Percentiles rank a stretch among this genome's conserved stretches.
Conservation (phyloP, 768 basidiomycete species). For the Strobilomyces dryophilus region DNA sequence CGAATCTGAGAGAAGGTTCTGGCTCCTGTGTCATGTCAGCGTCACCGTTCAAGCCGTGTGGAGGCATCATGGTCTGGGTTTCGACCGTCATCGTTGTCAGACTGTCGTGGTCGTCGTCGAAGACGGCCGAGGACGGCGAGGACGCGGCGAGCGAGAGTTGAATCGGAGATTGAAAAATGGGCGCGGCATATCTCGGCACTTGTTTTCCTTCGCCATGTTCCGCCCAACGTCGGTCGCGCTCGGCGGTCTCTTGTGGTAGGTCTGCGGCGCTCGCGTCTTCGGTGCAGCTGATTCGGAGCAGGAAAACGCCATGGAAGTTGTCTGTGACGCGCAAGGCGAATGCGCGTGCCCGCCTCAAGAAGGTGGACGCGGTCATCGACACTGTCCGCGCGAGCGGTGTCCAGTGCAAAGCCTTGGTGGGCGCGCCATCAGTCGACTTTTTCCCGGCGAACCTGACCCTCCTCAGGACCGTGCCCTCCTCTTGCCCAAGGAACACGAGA, state of each 20-base stretch:
- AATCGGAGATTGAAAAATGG: slow-evolving; percentile 27
- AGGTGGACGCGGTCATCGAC: slow-evolving; percentile 91
- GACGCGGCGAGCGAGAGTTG: background rate
- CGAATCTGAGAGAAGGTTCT: slow-evolving; percentile 47
- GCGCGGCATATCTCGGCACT: slow-evolving; percentile 23
- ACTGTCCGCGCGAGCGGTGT: slow-evolving; percentile 82
- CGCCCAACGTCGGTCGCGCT: slow-evolving; percentile 59
- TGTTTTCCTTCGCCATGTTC: slow-evolving; percentile 37
- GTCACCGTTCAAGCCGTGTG: slow-evolving; percentile 31
- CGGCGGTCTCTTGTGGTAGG: slow-evolving; percentile 83
- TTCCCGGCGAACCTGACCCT: background rate
- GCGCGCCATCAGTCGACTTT: slow-evolving; percentile 3
- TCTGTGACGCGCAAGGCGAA: slow-evolving; percentile 92
- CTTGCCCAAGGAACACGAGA: slow-evolving; percentile 91
- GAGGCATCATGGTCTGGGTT: slow-evolving; percentile 32
- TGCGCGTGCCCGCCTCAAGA: slow-evolving; percentile 81
- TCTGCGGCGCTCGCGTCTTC: background rate
- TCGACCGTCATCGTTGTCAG: slow-evolving; percentile 45
- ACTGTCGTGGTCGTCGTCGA: slow-evolving; percentile 19
- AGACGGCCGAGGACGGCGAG: slow-evolving; percentile 2
- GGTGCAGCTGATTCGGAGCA: slow-evolving; percentile 29
- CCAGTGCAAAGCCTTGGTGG: slow-evolving; percentile 68
- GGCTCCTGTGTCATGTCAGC: slow-evolving; percentile 34
- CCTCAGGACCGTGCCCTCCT: slow-evolving; percentile 66
- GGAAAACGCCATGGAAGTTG: slow-evolving; percentile 95